Conservation (phyloP, 441 rosid species). For the Monsonia emarginata region DNA sequence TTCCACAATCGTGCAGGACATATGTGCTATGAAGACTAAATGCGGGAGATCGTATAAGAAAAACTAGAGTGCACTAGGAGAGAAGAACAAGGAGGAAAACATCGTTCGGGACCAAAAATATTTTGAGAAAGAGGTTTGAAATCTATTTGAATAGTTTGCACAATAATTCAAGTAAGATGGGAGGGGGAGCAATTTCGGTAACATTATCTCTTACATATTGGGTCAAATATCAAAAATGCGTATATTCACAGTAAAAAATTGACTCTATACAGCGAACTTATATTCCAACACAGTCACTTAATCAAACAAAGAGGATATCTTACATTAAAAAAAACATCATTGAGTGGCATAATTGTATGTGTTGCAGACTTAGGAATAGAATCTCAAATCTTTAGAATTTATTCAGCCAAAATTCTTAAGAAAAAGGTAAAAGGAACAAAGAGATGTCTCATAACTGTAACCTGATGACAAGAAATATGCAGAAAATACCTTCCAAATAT, state of each 20-base stretch:
- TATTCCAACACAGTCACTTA: neutral
- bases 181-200: too few species aligned
- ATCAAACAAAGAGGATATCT: constrained; percentile 11
- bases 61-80: neutral
- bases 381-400: constrained; percentile 74
- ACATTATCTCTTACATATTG: too few species aligned
- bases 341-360: constrained; percentile 52
- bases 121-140: too few species aligned
- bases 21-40: neutral
- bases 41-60: neutral
- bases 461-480: constrained; percentile 4
- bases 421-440: constrained; percentile 8
- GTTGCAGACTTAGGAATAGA: constrained; percentile 57
- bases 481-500: constrained; percentile 66
- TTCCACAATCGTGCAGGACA: neutral
- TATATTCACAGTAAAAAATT: too few species aligned
- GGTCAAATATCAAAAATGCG: too few species aligned
- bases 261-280: neutral
- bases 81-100: neutral
- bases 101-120: neutral
- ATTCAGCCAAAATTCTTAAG: constrained; percentile 16
- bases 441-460: neutral
- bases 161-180: too few species aligned
- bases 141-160: too few species aligned
- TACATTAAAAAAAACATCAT: constrained; percentile 87